These are phyloP conservation scores for Verticillium tricorpus DNA, from an alignment of 2,329 filamentous ascomycete species.

Conservation along the genomic window DNA sequence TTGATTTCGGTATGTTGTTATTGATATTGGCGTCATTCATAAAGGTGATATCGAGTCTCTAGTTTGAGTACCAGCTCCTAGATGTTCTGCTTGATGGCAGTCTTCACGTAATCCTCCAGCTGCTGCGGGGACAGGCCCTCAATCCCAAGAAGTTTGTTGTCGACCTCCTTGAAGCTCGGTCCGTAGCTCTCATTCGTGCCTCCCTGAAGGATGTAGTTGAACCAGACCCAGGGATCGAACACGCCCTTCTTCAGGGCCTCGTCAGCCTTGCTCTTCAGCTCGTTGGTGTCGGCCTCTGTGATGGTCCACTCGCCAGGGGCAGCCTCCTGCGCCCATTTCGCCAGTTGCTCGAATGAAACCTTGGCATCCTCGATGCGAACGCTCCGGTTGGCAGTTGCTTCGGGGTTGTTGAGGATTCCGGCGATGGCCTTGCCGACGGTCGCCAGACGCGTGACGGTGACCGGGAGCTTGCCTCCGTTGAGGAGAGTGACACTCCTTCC, in stretches of 20 bases:
- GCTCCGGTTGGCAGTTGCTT: constrained; percentile 46
- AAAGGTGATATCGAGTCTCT: neutral
- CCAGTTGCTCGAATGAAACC: constrained; percentile 45
- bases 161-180: constrained; percentile 26
- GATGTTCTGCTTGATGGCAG: neutral
- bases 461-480: neutral
- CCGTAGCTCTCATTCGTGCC: constrained; percentile 18
- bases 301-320: neutral
- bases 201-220: neutral
- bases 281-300: neutral
- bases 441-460: neutral
- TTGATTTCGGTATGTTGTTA: neutral
- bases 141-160: constrained; percentile 42
- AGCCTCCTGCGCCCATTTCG: neutral
- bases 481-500: neutral
- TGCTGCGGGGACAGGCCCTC: constrained; percentile 15
- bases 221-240: neutral
- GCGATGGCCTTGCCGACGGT: neutral
- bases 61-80: neutral
- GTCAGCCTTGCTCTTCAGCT: neutral
- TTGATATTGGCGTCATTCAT: neutral
- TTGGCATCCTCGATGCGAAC: constrained; percentile 47
- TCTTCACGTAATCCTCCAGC: neutral
- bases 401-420: constrained; percentile 31
- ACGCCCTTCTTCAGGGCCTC: neutral